A percentile compares a stretch with the other conserved stretches of the same genome.
phyloP scores from a whole-genome alignment of 257 asterid genomes.

The Solanum arcanum region DNA sequence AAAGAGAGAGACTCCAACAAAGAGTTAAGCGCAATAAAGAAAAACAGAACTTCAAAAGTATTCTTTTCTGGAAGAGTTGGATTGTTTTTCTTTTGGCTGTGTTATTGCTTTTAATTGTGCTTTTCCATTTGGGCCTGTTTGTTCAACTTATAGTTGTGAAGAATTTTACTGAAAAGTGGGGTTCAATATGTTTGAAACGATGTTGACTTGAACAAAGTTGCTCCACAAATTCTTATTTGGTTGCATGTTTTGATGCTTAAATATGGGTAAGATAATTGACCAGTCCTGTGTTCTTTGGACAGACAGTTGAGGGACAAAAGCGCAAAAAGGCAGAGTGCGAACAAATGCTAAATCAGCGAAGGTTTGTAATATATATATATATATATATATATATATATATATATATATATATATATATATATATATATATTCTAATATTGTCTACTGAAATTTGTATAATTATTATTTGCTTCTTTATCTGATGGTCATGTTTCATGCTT shows the following conservation, averaged over 20 bases:
- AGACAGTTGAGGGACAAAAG: slow-evolving; percentile 87
- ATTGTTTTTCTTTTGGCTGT: background rate
- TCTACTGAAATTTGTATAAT: background rate
- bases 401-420: too few relatives aligned
- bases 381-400: too few relatives aligned
- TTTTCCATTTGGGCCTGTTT: background rate
- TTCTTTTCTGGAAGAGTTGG: background rate
- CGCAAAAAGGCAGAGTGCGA: slow-evolving; percentile 50
- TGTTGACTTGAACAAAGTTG: background rate
- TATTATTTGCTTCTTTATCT: background rate
- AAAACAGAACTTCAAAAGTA: background rate
- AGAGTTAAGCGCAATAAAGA: background rate
- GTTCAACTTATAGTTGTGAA: background rate
- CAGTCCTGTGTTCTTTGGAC: slow-evolving; percentile 2
- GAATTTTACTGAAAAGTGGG: background rate
- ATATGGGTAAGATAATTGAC: background rate
- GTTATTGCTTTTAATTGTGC: background rate
- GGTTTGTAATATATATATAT: slow-evolving; percentile 14
- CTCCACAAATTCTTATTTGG: background rate
- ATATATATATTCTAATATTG: background rate
- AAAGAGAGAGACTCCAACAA: background rate
- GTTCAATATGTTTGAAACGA: background rate
- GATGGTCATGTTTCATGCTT: background rate
- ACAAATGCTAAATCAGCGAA: slow-evolving; percentile 44
- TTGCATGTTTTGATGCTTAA: background rate